These are phyloP conservation scores for Drosera spatulata DNA, from an alignment of 179 eudicot genomes.

Conservation along the genomic window DNA sequence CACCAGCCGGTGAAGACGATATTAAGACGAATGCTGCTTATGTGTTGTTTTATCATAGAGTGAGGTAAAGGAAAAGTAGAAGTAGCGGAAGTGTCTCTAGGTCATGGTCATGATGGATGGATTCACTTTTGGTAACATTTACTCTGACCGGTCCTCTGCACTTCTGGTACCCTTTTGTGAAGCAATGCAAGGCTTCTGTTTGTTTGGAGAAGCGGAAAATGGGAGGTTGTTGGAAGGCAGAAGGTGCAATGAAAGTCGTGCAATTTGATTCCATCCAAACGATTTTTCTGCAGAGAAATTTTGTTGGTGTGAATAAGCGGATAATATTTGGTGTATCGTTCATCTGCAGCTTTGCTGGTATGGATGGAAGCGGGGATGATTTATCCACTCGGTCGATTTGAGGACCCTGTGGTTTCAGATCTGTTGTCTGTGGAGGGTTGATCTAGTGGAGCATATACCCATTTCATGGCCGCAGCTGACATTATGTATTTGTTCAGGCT, in stretches of 20 bases:
- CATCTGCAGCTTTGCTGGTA: too few species aligned
- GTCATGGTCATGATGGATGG: slow-evolving; percentile 11
- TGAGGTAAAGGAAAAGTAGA: slow-evolving; percentile 11
- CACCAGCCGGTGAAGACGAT: slow-evolving; percentile 59
- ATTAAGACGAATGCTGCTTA: slow-evolving; percentile 89
- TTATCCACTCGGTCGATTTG: too few species aligned
- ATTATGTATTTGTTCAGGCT: too few species aligned
- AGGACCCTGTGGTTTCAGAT: too few species aligned
- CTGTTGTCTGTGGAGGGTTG: too few species aligned
- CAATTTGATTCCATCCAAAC: background rate
- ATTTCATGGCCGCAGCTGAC: too few species aligned
- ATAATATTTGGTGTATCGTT: too few species aligned
- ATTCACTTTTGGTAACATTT: background rate
- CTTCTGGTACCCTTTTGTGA: background rate
- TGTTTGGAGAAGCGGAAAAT: background rate
- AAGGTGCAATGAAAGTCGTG: background rate
- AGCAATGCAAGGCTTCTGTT: too few species aligned
- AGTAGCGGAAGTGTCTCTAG: slow-evolving; percentile 29
- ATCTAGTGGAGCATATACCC: too few species aligned
- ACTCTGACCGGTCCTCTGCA: background rate
- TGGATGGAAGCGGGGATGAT: too few species aligned
- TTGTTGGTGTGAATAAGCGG: background rate
- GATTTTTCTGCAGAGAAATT: background rate
- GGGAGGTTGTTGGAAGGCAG: slow-evolving; percentile 1
- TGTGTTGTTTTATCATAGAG: slow-evolving; percentile 83